Evolutionary conservation across 2,329 filamentous ascomycete genomes (phyloP).

Genomic region (Erysiphe pulchra): DNA sequence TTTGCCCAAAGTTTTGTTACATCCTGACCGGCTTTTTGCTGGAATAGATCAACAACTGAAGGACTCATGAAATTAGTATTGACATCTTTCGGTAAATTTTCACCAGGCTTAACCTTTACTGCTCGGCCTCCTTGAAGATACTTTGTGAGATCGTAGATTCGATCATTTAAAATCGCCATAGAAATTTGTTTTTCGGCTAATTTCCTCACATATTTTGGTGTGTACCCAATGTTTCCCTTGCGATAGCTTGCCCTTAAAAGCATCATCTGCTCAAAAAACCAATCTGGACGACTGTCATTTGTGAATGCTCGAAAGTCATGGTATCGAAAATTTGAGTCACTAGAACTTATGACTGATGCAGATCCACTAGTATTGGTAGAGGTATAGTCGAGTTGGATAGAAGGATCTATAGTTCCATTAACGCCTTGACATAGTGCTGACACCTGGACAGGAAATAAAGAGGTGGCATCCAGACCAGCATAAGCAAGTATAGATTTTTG

Average conservation of each 20-base stretch:
- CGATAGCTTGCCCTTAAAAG: constrained; percentile 54
- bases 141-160: constrained; percentile 71
- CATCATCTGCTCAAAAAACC: constrained; percentile 77
- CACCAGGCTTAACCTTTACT: constrained; percentile 28
- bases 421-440: constrained; percentile 69
- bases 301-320: constrained; percentile 80
- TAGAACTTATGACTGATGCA: constrained; percentile 33
- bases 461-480: constrained; percentile 65
- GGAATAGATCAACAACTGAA: constrained; percentile 51
- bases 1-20: constrained; percentile 62
- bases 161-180: constrained; percentile 53
- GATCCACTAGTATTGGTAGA: constrained; percentile 48
- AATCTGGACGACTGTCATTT: constrained; percentile 63
- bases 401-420: constrained; percentile 33
- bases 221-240: constrained; percentile 73
- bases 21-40: constrained; percentile 48
- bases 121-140: constrained; percentile 56
- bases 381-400: constrained; percentile 67
- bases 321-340: constrained; percentile 52
- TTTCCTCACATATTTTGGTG: constrained; percentile 46
- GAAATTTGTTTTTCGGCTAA: constrained; percentile 35
- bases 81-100: constrained; percentile 20
- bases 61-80: constrained; percentile 61
- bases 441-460: constrained; percentile 81
- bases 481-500: constrained; percentile 46